Base-by-base conservation (phyloP, 495 filamentous ascomycete genomes). In the Pseudoneurospora amorphoporcata region DNA sequence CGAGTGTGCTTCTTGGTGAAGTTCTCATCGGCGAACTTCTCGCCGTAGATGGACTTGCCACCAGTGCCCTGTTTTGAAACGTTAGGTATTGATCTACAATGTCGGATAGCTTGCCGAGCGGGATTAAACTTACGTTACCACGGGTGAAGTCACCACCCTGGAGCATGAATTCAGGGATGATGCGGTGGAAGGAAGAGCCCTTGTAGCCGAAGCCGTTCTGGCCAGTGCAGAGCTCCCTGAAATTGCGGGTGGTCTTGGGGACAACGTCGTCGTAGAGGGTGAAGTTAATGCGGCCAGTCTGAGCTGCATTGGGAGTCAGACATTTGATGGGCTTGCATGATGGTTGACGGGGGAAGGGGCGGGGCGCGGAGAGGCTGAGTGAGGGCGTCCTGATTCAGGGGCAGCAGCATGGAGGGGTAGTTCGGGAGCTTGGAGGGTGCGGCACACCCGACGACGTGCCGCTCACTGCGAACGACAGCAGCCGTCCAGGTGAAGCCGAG, bases 101-200 rank as follows among this genome's bases (percentile, higher is more conserved):
- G 6, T 42, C 23, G 6, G 17, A 42, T 58, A 65, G 53, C 23
- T 37, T 65, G 29, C 2, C 35, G 53, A 23, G 29, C 14, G 17
- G 32, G 38, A 39, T 68, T 41, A 29, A 58, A 84, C 91, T 84
- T 81, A 94, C 92, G 82, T 99, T 97, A 82, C 90, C 90, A 80
- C 90, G 91, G 81, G 95, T 99, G 88, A 98, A 99, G 88, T 99
- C 95, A 87, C 95, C 95, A 82, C 96, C 95, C 87, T 99, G 95
- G 82, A 98, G 92, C 95, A 99, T 99, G 90, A 99, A 99, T 40
- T 89, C 78, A 71, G 92, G 91, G 82, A 99, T 99, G 77, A 99
- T 90, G 78, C 95, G 93, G 88, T 99, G 95, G 90, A 98, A 98
- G 70, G 81, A 83, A 71, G 92, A 95, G 78, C 89, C 89, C 84